Evolutionary conservation across 768 basidiomycete species (phyloP), one percentile per base, ranked within the genome.

Genomic region (Termitomyces sp.): DNA sequence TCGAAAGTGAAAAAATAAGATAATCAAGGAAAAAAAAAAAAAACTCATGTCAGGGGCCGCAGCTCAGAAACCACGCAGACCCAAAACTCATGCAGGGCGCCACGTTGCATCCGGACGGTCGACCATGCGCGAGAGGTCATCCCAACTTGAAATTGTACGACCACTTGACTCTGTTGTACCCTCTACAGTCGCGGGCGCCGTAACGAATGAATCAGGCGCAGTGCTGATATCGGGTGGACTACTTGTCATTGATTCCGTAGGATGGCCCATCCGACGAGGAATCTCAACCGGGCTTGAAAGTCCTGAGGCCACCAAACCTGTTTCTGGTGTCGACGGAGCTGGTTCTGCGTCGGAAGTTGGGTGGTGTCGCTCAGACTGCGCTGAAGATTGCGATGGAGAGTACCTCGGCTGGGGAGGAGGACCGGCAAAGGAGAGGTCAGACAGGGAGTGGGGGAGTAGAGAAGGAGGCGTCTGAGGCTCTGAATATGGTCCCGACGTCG

Each of bases 161-260:
- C 71, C 77, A 51, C 78, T 76, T 52, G 77, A 74, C 43, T 80
- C 83, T 17, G 84, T 84, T 63, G 78, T 75, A 22, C 81, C 79
- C 15, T 76, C 76, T 11, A 85, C 65, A 7, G 84, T 86, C 45
- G 79, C 77, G 41, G 88, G 77, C 17, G 80, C 79, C 5, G 87
- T 87, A 21, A 88, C 77, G 60, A 88, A 86, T 54, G 87, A 88
- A 56, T 77, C 76, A 2, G 81, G 76, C 12, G 87, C 87, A 0
- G 85, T 85, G 66, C 87, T 88, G 63, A 89, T 77, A 65, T 85
- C 85, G 0, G 79, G 76, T 38, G 72, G 79, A 61, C 79, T 80
- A 58, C 66, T 73, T 55, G 62, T 63, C 57, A 43, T 57, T 34
- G 66, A 64, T 32, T 40, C 58, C 51, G 28, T n/a, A n/a, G n/a